A percentile compares a stretch with the other conserved stretches of the same genome.
Evolutionary conservation across 768 basidiomycete species (phyloP).

Genomic region (Calocera viscosa): DNA sequence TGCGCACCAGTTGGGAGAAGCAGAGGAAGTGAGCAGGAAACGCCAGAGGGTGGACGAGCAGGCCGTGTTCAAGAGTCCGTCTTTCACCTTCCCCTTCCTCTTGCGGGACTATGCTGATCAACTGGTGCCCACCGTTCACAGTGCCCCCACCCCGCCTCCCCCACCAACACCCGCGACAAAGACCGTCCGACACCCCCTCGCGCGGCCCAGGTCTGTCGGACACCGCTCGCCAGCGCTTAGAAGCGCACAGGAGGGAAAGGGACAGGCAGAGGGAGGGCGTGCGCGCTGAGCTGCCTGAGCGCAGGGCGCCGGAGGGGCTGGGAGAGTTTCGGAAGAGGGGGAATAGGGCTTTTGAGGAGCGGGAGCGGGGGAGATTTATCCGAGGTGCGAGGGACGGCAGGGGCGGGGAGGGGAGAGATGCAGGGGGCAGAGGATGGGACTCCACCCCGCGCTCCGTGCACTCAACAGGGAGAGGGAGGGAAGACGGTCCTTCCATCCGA

Average conservation of each 20-base stretch:
- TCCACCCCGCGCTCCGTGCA: background rate
- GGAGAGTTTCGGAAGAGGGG: background rate
- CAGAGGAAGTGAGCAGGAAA: conserved; percentile 49
- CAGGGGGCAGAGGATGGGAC: background rate
- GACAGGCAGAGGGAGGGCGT: conserved; percentile 33
- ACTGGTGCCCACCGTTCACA: conserved; percentile 47
- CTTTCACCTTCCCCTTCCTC: background rate
- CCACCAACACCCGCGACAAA: conserved; percentile 51
- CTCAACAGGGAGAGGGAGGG: conserved; percentile 14
- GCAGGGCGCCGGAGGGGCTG: background rate
- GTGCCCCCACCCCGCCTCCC: conserved; percentile 47
- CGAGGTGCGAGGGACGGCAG: background rate
- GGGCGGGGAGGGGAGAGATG: background rate
- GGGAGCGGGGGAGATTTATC: background rate
- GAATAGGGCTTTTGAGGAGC: background rate
- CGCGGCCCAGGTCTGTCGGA: conserved; percentile 83
- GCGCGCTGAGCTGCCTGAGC: background rate
- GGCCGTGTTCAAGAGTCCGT: conserved; percentile 74
- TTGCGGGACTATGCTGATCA: background rate
- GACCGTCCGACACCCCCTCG: conserved; percentile 85
- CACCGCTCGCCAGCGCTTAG: conserved; percentile 52
- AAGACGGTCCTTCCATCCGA: conserved; percentile 69
- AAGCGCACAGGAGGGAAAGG: conserved; percentile 58
- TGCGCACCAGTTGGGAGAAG: conserved; percentile 23
- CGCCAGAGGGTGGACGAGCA: conserved; percentile 45